These are phyloP conservation scores for Phytophthora fragariae DNA, from an alignment of 352 stramenopile genomes.

Conservation along the genomic window DNA sequence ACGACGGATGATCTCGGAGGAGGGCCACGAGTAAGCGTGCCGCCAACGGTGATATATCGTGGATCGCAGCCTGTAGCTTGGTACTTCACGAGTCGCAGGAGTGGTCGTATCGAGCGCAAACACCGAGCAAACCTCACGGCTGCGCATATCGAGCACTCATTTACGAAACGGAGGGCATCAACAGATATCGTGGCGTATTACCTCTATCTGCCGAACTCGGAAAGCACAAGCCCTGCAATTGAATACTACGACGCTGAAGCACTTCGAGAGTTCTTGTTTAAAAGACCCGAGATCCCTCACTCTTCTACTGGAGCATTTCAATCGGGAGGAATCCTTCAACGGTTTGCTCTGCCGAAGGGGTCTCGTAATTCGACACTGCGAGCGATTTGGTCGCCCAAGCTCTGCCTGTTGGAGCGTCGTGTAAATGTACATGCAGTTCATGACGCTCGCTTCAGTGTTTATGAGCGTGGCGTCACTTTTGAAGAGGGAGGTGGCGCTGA, in stretches of 20 bases:
- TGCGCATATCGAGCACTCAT: conserved; percentile 93
- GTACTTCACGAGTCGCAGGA: conserved; percentile 94
- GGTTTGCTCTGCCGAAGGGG: conserved; percentile 95
- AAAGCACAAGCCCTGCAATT: conserved; percentile 69
- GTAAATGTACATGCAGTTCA: conserved; percentile 92
- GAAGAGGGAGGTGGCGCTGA: conserved; percentile 87
- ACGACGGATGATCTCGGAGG: conserved; percentile 92
- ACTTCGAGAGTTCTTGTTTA: conserved; percentile 95
- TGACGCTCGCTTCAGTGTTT: conserved; percentile 92
- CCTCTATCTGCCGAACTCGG: conserved; percentile 58
- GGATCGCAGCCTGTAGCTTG: conserved; percentile 92
- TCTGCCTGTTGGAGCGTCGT: conserved; percentile 94
- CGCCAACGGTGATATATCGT: conserved; percentile 95
- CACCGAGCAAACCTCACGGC: conserved; percentile 93
- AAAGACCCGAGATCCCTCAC: conserved; percentile 78
- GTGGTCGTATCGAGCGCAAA: conserved; percentile 92
- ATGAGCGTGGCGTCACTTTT: conserved; percentile 95
- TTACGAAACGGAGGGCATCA: conserved; percentile 85
- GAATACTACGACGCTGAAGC: conserved; percentile 93
- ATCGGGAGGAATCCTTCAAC: conserved; percentile 94
- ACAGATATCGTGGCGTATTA: conserved; percentile 95
- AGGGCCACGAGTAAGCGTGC: conserved; percentile 89
- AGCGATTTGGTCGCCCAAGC: conserved; percentile 95
- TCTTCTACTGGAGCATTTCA: conserved; percentile 25
- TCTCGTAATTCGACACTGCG: conserved; percentile 91